A percentile compares a stretch with the other conserved stretches of the same genome.
Evolutionary conservation across 2,329 filamentous ascomycete genomes (phyloP).

Genomic region (Colletotrichum siamense): DNA sequence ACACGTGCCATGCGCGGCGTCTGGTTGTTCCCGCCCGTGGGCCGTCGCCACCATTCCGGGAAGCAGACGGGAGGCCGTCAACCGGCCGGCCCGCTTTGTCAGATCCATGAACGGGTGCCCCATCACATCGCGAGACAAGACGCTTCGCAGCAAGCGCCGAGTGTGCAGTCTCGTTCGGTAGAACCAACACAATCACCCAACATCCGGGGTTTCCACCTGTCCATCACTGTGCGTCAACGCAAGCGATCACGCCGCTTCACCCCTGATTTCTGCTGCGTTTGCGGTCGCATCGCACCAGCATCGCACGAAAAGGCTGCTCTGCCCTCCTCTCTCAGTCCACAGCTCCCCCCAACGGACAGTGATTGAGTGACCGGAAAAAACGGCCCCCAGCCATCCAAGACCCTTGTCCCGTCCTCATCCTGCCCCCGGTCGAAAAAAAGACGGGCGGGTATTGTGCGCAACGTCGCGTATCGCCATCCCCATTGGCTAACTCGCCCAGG

Average conservation of each 20-base stretch:
- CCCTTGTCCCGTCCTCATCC: background rate
- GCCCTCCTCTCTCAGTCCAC: background rate
- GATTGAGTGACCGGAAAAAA: background rate
- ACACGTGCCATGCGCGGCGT: background rate
- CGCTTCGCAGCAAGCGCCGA: slow-evolving; percentile 5
- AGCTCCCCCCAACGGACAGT: background rate
- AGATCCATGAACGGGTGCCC: background rate
- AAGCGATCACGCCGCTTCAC: background rate
- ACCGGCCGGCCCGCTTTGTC: background rate
- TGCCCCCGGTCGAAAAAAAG: background rate
- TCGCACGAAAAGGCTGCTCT: slow-evolving; percentile 9
- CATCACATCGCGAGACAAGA: background rate
- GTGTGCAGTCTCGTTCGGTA: background rate
- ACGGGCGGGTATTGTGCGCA: slow-evolving; percentile 21
- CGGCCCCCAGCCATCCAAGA: background rate
- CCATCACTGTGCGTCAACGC: background rate
- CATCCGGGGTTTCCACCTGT: background rate
- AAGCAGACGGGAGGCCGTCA: background rate
- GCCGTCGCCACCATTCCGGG: background rate
- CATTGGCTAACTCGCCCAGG: slow-evolving; percentile 6
- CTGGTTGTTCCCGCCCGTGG: background rate
- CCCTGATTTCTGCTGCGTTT: background rate
- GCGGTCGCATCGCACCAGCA: slow-evolving; percentile 17
- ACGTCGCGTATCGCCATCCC: background rate
- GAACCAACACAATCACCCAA: background rate